Conservation (phyloP, 805 yeast species). For the Yamadazyma sp. region DNA sequence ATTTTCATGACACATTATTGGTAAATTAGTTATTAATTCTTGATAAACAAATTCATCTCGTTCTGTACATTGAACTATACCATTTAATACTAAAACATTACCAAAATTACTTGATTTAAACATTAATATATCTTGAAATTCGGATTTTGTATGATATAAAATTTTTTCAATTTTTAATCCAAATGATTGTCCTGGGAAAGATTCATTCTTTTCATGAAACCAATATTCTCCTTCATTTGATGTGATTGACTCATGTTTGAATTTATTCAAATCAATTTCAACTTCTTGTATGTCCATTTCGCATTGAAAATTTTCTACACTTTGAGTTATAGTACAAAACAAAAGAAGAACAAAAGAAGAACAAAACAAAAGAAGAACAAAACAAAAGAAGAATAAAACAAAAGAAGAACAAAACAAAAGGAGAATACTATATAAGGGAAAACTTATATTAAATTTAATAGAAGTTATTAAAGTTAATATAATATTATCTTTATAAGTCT, state of each 20-base stretch:
- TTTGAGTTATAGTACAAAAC: too few species aligned
- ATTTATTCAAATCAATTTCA: too few species aligned
- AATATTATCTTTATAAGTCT: too few species aligned
- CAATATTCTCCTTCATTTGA: conserved; percentile 43
- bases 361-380: too few species aligned
- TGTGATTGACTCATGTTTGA: conserved; percentile 25
- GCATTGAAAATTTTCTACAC: too few species aligned
- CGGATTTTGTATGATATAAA: conserved; percentile 63
- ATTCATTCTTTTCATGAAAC: conserved; percentile 74
- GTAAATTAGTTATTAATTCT: conserved; percentile 84
- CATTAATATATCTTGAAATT: conserved; percentile 78
- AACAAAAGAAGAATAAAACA: too few species aligned
- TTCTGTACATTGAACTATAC: conserved; percentile 88
- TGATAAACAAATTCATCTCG: conserved; percentile 93
- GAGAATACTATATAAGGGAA: too few species aligned
- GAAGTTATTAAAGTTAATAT: too few species aligned
- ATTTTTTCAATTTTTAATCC: conserved; percentile 59
- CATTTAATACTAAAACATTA: conserved; percentile 85
- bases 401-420: too few species aligned
- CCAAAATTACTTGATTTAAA: conserved; percentile 77
- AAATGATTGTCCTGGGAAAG: conserved; percentile 88
- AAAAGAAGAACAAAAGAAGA: too few species aligned
- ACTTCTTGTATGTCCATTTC: too few species aligned
- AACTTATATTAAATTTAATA: too few species aligned
- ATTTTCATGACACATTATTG: conserved; percentile 69